Evolutionary conservation across 805 yeast species (phyloP), one percentile per base, ranked within the genome.

Genomic region (Yarrowia keelungensis): DNA sequence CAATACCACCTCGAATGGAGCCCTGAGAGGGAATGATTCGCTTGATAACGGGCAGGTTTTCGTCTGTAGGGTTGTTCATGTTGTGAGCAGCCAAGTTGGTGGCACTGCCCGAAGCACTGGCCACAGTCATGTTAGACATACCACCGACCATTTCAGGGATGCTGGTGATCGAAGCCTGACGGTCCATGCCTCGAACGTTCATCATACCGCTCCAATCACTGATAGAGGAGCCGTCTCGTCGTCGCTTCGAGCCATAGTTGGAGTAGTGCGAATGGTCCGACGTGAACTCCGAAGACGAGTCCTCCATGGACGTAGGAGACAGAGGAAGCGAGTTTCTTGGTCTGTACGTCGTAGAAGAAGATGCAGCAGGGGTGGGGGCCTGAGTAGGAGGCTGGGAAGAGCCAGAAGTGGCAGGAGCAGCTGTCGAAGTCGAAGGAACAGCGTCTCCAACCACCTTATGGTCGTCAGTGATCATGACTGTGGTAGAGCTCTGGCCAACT

Each of bases 1-100:
- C 99, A 50, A 93, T 89, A 19, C 99, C 99, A 72, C 99, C 99
- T 72, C 97, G 84, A 14, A 92, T 85, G 10, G 98, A 97, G 2
- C 99, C 99, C 77, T 91, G 96, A 0, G 96, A 89, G 1, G 99
- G 99, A 69, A 95, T 93, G 14, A 95, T 89, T 70, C 97, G 84
- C 76, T 92, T 94, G 68, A 94, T 89, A 0, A 84, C 76, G 1
- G 96, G 96, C 19, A 65, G 11, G 19, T 41, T 26, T 12, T 62
- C 67, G 45, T 62, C 67, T 2, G 26, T 26, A 15, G 59, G 45
- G 43, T 51, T 49, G 39, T 35, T 35, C 42, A 39, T 16, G 45
- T 53, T 53, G 12, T 38, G 45, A 38, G 54, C 56, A 22, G 53
- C 66, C 32, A 62, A n/a, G 14, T 59, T 59, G 15, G 65, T 59